Conservation (phyloP, 202 grass and related monocot species). For the Schoenoplectus tabernaemontani region DNA sequence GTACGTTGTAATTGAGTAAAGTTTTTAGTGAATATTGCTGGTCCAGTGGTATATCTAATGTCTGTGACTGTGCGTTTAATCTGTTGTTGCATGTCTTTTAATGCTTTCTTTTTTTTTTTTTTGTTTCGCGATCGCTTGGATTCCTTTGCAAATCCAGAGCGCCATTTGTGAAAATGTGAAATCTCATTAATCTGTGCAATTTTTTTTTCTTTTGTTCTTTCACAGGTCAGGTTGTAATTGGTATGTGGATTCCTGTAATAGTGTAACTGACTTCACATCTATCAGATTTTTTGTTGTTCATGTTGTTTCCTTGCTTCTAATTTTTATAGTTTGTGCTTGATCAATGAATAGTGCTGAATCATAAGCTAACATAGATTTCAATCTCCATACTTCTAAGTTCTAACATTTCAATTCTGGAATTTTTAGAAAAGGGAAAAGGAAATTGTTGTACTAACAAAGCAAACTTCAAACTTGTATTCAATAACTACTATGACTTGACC, state of each 20-base stretch:
- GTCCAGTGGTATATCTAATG: constrained; percentile 3
- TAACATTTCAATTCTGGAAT: background rate
- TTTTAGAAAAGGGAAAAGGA: background rate
- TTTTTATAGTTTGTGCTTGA: background rate
- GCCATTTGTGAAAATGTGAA: background rate
- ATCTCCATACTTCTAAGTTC: background rate
- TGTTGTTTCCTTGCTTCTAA: background rate
- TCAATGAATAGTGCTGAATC: background rate
- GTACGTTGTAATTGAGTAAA: constrained; percentile 5
- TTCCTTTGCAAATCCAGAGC: background rate
- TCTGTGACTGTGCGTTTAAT: constrained; percentile 6
- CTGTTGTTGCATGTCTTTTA: constrained; percentile 10
- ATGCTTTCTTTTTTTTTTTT: background rate
- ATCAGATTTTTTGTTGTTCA: background rate
- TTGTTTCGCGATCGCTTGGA: background rate
- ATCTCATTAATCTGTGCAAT: background rate
- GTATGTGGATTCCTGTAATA: background rate
- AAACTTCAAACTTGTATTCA: background rate
- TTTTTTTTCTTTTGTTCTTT: background rate
- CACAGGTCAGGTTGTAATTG: background rate
- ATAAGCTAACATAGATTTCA: background rate
- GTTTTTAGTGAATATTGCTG: background rate
- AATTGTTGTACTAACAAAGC: background rate
- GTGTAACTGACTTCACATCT: background rate
- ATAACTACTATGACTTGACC: background rate